These are phyloP conservation scores for Oleoguttula mirabilis DNA, from an alignment of 495 filamentous ascomycete species.

Conservation along the genomic window DNA sequence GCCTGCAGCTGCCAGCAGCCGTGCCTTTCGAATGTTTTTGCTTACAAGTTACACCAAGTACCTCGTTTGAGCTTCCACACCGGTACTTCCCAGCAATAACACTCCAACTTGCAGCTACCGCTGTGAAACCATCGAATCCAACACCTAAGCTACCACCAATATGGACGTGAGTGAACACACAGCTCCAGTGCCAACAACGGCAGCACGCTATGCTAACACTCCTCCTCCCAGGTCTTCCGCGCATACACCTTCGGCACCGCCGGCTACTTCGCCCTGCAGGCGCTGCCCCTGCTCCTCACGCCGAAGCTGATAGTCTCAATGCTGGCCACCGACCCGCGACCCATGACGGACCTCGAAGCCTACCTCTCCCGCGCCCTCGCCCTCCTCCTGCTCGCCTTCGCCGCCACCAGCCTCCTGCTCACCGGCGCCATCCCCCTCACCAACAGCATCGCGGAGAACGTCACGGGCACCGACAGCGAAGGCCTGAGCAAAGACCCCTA, in stretches of 20 bases:
- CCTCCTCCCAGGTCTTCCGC: slow-evolving; percentile 55
- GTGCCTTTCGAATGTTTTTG: no score
- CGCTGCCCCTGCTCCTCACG: slow-evolving; percentile 18
- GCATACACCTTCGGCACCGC: slow-evolving; percentile 44
- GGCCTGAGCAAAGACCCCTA: slow-evolving; percentile 46
- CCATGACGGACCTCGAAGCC: slow-evolving; percentile 40
- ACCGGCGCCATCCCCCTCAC: slow-evolving; percentile 63
- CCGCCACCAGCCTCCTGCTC: slow-evolving; percentile 51
- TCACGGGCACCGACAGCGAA: slow-evolving; percentile 27
- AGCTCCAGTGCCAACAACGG: neutral
- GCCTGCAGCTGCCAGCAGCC: no score
- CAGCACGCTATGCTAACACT: neutral
- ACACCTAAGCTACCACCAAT: neutral
- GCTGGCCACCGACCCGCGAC: slow-evolving; percentile 12
- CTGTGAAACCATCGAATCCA: no score
- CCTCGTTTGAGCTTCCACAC: no score
- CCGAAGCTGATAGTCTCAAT: slow-evolving; percentile 19
- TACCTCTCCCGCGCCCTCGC: slow-evolving; percentile 65
- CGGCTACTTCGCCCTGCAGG: slow-evolving; percentile 21
- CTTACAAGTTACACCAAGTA: no score
- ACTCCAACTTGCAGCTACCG: no score
- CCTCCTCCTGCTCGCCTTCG: slow-evolving; percentile 53
- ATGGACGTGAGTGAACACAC: slow-evolving; percentile 3
- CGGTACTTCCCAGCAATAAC: no score
- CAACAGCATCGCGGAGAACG: slow-evolving; percentile 19